Conservation (phyloP, 2,329 filamentous ascomycete species). For the Penicillium verrucosum region DNA sequence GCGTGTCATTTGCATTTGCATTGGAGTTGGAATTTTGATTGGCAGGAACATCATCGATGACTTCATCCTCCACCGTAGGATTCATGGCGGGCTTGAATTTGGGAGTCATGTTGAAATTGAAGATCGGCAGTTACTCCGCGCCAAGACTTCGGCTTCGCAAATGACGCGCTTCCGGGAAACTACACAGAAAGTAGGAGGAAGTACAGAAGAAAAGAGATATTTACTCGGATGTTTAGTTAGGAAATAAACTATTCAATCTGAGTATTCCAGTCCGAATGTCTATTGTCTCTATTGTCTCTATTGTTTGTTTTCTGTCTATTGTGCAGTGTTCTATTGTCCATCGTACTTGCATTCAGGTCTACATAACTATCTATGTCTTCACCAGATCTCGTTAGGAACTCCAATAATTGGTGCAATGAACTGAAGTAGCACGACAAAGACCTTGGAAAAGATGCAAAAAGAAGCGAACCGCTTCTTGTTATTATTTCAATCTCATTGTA, state of each 20-base stretch:
- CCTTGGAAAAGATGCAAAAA: not conserved
- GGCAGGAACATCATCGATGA: not conserved
- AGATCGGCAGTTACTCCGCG: constrained; percentile 25
- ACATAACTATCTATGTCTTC: not conserved
- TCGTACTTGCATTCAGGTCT: not conserved
- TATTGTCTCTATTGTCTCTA: not conserved
- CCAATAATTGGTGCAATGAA: not conserved
- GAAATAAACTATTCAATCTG: not conserved
- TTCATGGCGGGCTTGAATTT: constrained; percentile 9
- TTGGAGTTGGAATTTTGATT: not conserved
- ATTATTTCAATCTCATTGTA: constrained; percentile 9
- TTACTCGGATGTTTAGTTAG: too few relatives aligned
- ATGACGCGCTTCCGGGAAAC: constrained; percentile 6
- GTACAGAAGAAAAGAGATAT: not conserved
- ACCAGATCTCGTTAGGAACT: not conserved
- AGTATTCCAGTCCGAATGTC: not conserved
- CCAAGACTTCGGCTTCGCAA: constrained; percentile 13
- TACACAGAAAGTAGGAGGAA: not conserved
- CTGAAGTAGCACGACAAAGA: not conserved
- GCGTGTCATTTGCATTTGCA: not conserved
- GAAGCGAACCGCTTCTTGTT: not conserved
- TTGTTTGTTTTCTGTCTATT: not conserved
- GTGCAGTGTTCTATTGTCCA: not conserved
- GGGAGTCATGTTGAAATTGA: constrained; percentile 6
- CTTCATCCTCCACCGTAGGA: not conserved